Percentiles rank a stretch among this genome's conserved stretches.
Conservation (phyloP, 2,329 filamentous ascomycete genomes). For the Colletotrichum coccodes region DNA sequence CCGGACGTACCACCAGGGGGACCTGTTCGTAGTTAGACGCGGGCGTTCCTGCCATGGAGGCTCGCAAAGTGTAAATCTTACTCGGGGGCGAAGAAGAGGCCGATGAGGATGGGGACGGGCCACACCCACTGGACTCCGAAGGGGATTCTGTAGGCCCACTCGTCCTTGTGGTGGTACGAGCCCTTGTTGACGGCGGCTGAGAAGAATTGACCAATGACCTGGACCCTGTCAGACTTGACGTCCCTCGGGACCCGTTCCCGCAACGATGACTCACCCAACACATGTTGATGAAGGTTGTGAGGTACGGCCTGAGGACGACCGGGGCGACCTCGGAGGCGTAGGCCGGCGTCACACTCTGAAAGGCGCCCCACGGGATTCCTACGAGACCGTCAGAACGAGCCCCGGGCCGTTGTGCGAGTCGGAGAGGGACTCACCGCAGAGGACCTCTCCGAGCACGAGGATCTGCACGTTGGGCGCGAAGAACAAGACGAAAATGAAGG, state of each 20-base stretch:
- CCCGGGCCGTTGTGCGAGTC: constrained; percentile 2
- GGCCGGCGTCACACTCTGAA: constrained; percentile 61
- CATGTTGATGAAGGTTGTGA: constrained; percentile 66
- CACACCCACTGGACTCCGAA: constrained; percentile 65
- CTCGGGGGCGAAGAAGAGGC: constrained; percentile 59
- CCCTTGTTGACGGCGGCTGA: constrained; percentile 57
- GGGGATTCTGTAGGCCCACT: constrained; percentile 62
- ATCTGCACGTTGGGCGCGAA: constrained; percentile 59
- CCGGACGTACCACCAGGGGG: constrained; percentile 62
- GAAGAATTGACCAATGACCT: constrained; percentile 62
- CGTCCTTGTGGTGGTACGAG: constrained; percentile 48
- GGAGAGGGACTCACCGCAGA: constrained; percentile 44
- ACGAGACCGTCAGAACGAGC: constrained; percentile 31
- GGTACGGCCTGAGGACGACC: constrained; percentile 59
- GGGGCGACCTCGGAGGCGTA: constrained; percentile 65
- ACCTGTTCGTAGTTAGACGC: constrained; percentile 41
- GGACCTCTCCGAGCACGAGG: constrained; percentile 59
- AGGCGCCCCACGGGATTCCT: constrained; percentile 64
- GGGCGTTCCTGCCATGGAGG: neutral
- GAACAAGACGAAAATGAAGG: constrained; percentile 64
- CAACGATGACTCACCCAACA: constrained; percentile 53
- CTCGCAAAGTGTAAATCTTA: constrained; percentile 33
- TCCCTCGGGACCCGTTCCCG: neutral
- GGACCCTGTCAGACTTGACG: neutral
- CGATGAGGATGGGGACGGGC: constrained; percentile 57